Evolutionary conservation across 805 yeast genomes (phyloP).

Genomic region (Kodamaea neixiangensis): DNA sequence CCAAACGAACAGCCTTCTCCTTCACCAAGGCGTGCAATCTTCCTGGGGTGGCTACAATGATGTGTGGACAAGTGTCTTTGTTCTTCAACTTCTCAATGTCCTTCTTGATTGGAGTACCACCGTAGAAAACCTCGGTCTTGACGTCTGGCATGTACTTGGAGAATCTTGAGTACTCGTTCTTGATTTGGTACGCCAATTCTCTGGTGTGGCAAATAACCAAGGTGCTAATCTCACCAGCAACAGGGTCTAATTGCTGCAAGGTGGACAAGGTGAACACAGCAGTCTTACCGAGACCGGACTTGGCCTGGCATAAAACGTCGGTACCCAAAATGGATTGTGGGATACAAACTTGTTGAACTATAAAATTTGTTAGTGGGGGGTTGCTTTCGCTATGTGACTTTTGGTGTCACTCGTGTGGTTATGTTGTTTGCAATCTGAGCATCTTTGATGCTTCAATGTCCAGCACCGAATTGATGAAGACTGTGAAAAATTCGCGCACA

Average conservation of each 20-base stretch:
- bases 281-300: slow-evolving; percentile 99
- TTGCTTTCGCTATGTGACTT: not conserved
- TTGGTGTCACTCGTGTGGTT: not conserved
- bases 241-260: slow-evolving; percentile 95
- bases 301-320: slow-evolving; percentile 97
- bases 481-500: not conserved
- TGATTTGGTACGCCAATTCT: slow-evolving; percentile 97
- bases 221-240: slow-evolving; percentile 94
- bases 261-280: slow-evolving; percentile 97
- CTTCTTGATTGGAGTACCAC: slow-evolving; percentile 85
- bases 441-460: not conserved
- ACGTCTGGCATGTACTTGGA: slow-evolving; percentile 99
- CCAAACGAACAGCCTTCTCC: slow-evolving; percentile 84
- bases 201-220: slow-evolving; percentile 97
- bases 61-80: slow-evolving; percentile 94
- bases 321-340: slow-evolving; percentile 98
- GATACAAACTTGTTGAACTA: slow-evolving; percentile 96
- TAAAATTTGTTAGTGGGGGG: slow-evolving; percentile 23
- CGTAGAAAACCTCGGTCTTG: slow-evolving; percentile 93
- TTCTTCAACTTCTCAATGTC: slow-evolving; percentile 87
- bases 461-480: not conserved
- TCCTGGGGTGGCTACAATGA: slow-evolving; percentile 98
- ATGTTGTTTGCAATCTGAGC: not conserved
- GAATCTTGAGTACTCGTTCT: slow-evolving; percentile 95
- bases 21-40: slow-evolving; percentile 92